Percentiles rank a stretch among this genome's conserved stretches.
Evolutionary conservation across 2,329 filamentous ascomycete species (phyloP).

Genomic region (Clarireedia monteithiana): DNA sequence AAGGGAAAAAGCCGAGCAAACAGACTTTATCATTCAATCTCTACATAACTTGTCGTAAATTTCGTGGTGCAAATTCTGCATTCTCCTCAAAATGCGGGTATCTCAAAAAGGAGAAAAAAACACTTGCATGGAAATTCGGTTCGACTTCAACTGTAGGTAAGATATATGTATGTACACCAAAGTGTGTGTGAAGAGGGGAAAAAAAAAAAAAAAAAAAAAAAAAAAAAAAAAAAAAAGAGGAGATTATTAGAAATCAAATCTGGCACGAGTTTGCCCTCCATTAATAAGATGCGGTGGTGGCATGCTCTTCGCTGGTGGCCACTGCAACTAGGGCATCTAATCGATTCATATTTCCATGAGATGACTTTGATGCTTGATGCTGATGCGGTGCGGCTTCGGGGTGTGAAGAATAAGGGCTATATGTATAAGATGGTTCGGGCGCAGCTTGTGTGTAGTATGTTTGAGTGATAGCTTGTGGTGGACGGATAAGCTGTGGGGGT

Average conservation of each 20-base stretch:
- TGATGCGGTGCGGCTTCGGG: slow-evolving; percentile 30
- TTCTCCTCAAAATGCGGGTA: not conserved
- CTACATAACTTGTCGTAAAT: no score
- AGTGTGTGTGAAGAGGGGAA: not conserved
- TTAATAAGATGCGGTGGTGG: slow-evolving; percentile 24
- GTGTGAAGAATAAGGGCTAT: slow-evolving; percentile 21
- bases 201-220: no score
- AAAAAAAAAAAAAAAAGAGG: no score
- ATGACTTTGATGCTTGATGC: slow-evolving; percentile 23
- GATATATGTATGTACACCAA: not conserved
- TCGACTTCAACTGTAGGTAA: not conserved
- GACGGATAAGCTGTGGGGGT: slow-evolving; percentile 8
- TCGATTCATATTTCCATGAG: slow-evolving; percentile 43
- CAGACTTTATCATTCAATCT: no score
- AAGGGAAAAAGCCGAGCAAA: no score
- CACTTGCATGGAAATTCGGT: no score
- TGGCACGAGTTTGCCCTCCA: no score
- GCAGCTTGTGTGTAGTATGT: slow-evolving; percentile 15
- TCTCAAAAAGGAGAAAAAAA: not conserved
- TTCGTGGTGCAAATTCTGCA: no score
- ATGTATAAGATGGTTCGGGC: slow-evolving; percentile 19
- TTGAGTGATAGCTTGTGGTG: slow-evolving; percentile 16
- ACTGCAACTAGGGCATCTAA: slow-evolving; percentile 58
- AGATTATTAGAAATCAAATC: no score
- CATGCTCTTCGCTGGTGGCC: slow-evolving; percentile 47